Percentiles rank a stretch among this genome's conserved stretches.
Evolutionary conservation across 768 basidiomycete genomes (phyloP).

Genomic region (Suillus weaverae): DNA sequence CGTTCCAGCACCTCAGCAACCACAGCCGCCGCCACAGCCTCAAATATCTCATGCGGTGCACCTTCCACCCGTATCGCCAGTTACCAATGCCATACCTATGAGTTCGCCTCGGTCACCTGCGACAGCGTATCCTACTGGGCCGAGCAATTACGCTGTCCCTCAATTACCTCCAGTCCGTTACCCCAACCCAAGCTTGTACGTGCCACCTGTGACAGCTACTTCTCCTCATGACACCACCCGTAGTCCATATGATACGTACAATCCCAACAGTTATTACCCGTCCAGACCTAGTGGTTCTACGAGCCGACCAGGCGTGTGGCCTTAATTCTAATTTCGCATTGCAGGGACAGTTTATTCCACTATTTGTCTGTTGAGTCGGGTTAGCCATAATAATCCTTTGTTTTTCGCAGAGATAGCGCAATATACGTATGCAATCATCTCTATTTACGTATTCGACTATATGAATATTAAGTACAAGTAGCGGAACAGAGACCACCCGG

Average conservation of each 20-base stretch:
- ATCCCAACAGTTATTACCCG: slow-evolving; percentile 20
- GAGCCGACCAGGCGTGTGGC: slow-evolving; percentile 29
- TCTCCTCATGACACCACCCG: slow-evolving; percentile 22
- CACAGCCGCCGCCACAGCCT: slow-evolving; percentile 5
- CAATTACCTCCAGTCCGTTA: slow-evolving; percentile 31
- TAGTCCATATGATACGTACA: slow-evolving; percentile 26
- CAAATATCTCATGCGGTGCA: slow-evolving; percentile 7
- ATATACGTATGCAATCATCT: neutral
- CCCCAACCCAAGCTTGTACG: slow-evolving; percentile 18
- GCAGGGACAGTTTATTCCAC: slow-evolving; percentile 4
- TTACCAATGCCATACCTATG: slow-evolving; percentile 2
- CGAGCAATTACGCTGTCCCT: slow-evolving; percentile 21
- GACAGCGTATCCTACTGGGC: slow-evolving; percentile 16
- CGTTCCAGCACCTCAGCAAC: slow-evolving; percentile 12
- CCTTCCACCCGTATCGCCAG: slow-evolving; percentile 30
- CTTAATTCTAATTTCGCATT: slow-evolving; percentile 21
- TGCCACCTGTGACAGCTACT: slow-evolving; percentile 6
- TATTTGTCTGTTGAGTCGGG: slow-evolving; percentile 11
- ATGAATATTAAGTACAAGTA: neutral
- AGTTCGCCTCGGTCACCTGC: slow-evolving; percentile 9
- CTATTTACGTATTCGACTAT: neutral
- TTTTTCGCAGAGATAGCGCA: slow-evolving; percentile 1
- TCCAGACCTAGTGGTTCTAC: slow-evolving; percentile 21
- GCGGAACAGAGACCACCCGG: slow-evolving; percentile 11
- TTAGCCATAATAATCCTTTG: slow-evolving; percentile 14